Conservation (phyloP, 768 basidiomycete species). For the Tremella mesenterica region DNA sequence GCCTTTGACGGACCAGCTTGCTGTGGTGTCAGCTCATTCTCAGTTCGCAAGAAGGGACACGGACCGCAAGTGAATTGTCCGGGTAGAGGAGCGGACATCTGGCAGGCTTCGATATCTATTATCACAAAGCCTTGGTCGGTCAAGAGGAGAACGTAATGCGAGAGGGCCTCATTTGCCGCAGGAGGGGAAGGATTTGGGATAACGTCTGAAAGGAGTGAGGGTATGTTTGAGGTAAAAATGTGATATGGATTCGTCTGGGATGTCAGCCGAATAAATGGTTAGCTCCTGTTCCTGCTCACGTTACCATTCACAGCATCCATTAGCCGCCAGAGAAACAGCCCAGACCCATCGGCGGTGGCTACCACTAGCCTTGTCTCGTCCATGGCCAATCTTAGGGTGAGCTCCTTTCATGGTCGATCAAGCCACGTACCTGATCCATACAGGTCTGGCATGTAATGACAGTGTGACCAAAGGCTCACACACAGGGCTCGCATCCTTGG, state of each 20-base stretch:
- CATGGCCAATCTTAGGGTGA: slow-evolving; percentile 22
- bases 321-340: slow-evolving; percentile 13
- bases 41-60: not conserved
- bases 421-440: slow-evolving; percentile 27
- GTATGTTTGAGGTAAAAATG: slow-evolving; percentile 15
- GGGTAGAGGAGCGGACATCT: slow-evolving; percentile 12
- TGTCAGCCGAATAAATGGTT: not conserved
- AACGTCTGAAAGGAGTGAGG: slow-evolving; percentile 28
- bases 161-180: slow-evolving; percentile 7
- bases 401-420: not conserved
- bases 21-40: slow-evolving; percentile 12
- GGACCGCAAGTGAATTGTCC: slow-evolving; percentile 34
- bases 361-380: slow-evolving; percentile 28
- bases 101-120: slow-evolving; percentile 27
- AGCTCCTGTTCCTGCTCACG: slow-evolving; percentile 4
- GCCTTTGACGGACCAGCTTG: slow-evolving; percentile 48
- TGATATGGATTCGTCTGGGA: slow-evolving; percentile 28
- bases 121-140: slow-evolving; percentile 23
- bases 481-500: slow-evolving; percentile 20
- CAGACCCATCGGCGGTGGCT: slow-evolving; percentile 15
- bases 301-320: slow-evolving; percentile 16
- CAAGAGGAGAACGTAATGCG: slow-evolving; percentile 15
- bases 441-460: slow-evolving; percentile 24
- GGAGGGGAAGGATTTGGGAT: slow-evolving; percentile 37
- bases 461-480: slow-evolving; percentile 14